Percentiles rank a stretch among this genome's conserved stretches.
phyloP scores from a whole-genome alignment of 2,329 filamentous ascomycete genomes.

The Colletotrichum abscissum region DNA sequence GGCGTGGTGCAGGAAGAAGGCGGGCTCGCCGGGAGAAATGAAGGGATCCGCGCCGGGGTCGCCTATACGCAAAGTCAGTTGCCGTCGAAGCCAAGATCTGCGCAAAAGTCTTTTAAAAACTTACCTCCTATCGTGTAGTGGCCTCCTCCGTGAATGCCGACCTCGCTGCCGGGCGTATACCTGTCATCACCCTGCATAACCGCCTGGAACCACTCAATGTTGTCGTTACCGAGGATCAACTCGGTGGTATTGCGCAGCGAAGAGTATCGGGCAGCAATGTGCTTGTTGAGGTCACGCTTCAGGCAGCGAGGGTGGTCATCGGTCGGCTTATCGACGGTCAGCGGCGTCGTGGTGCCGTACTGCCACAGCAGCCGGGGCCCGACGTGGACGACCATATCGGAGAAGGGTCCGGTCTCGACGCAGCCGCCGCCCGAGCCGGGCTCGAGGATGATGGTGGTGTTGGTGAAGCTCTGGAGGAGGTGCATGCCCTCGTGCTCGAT shows the following conservation, averaged over 20 bases:
- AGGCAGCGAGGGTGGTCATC: slow-evolving; percentile 55
- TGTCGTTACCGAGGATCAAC: slow-evolving; percentile 43
- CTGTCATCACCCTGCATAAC: slow-evolving; percentile 48
- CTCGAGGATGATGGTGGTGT: slow-evolving; percentile 45
- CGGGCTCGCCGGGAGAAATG: slow-evolving; percentile 55
- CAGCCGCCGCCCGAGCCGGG: slow-evolving; percentile 63
- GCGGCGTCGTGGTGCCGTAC: slow-evolving; percentile 31
- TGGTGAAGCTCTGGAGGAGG: slow-evolving; percentile 8
- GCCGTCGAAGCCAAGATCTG: not conserved
- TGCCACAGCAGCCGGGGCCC: slow-evolving; percentile 42
- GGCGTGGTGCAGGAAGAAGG: slow-evolving; percentile 57
- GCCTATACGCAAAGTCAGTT: slow-evolving; percentile 37
- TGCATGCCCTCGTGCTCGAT: slow-evolving; percentile 40
- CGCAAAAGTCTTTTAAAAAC: not conserved
- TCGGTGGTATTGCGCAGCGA: slow-evolving; percentile 40
- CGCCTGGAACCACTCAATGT: slow-evolving; percentile 46
- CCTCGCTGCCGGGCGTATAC: slow-evolving; percentile 38
- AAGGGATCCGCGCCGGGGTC: slow-evolving; percentile 59
- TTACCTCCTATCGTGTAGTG: slow-evolving; percentile 52
- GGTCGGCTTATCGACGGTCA: slow-evolving; percentile 39
- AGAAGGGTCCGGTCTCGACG: slow-evolving; percentile 48
- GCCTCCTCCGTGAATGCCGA: slow-evolving; percentile 52
- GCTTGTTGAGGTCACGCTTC: slow-evolving; percentile 48
- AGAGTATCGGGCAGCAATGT: slow-evolving; percentile 35
- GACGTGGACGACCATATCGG: slow-evolving; percentile 51